Conservation (phyloP, 2,329 filamentous ascomycete species). For the Verticillium longisporum region DNA sequence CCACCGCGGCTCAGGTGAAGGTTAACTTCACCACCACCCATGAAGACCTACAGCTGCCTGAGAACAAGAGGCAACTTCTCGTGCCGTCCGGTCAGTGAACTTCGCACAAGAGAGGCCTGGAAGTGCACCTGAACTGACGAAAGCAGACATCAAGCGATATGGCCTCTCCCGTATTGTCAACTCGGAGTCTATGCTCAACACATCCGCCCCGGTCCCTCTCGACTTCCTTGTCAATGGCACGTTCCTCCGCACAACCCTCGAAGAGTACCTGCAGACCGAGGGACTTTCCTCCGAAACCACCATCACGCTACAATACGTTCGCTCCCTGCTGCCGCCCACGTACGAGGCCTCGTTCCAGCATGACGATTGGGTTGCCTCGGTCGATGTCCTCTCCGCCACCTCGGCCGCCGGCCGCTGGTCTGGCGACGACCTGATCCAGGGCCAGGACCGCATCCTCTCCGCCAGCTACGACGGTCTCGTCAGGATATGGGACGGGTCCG, state of each 20-base stretch:
- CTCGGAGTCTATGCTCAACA: conserved; percentile 64
- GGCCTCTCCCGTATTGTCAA: conserved; percentile 65
- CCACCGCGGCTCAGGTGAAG: conserved; percentile 49
- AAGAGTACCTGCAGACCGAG: conserved; percentile 80
- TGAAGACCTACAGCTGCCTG: conserved; percentile 54
- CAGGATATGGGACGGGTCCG: conserved; percentile 83
- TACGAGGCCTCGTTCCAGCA: conserved; percentile 93
- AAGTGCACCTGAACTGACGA: not conserved
- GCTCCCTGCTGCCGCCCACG: conserved; percentile 80
- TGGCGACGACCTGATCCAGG: conserved; percentile 37
- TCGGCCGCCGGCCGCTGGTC: conserved; percentile 55
- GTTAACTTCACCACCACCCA: conserved; percentile 62
- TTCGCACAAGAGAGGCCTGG: not conserved
- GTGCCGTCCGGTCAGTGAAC: conserved; percentile 48
- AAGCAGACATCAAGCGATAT: conserved; percentile 59
- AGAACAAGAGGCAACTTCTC: conserved; percentile 54
- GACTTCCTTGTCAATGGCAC: conserved; percentile 95
- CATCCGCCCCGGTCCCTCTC: conserved; percentile 63
- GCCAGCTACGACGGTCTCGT: conserved; percentile 87
- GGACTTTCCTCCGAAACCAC: conserved; percentile 86
- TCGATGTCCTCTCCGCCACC: conserved; percentile 70
- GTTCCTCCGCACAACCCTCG: conserved; percentile 81
- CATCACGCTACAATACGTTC: conserved; percentile 85
- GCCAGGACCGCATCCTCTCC: conserved; percentile 74
- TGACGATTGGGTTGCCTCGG: conserved; percentile 89